Base-by-base conservation (phyloP, 2,329 filamentous ascomycete species). In the Fusarium coicis region DNA sequence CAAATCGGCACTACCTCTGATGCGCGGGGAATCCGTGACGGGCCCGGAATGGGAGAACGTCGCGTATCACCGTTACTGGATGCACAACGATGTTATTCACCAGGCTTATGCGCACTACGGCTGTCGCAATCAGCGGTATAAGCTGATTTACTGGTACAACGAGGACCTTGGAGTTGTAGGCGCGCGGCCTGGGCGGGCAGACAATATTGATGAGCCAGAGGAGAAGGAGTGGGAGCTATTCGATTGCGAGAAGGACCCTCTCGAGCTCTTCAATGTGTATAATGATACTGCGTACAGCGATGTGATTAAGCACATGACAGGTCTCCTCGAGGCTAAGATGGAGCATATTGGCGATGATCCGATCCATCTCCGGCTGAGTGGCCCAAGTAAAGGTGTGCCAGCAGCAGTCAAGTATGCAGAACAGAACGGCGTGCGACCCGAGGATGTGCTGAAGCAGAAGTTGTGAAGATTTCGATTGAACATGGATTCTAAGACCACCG, bases 101-200 rank as follows among this genome's bases (percentile, higher is more conserved):
- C 73, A 87, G 11, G 85, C 84, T 0, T 84, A 84, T 67, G 86
- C 87, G 0, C 87, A 89, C 74, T 88, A 88, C 60, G 87, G 87
- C 3, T 80, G 87, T 11, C 80, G 87, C 0, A 81, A 88, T 66
- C 84, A 86, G 71, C 76, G 85, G 7, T 88, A 88, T 72, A 89
- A 89, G 81, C 72, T 89, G 5, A 89, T 88, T 23, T 88, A 87
- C 76, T 89, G 86, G 87, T 89, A 88, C 68, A 86, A 86, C 54
- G 84, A 88, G 71, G 81, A 80, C 15, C 80, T 88, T 19, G 85
- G 82, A 0, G 60, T 87, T 1, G 80, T 82, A 23, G 87, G 86
- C 0, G 82, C 87, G 2, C 15, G 46, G 7, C 46, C 46, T 74
- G 83, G 5, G 80, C 81, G 0, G 84, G 83, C 1, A 82, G 75